Evolutionary conservation across 208 protist species (phyloP), one percentile per base, ranked within the genome.

Genomic region (Crithidia bombi): DNA sequence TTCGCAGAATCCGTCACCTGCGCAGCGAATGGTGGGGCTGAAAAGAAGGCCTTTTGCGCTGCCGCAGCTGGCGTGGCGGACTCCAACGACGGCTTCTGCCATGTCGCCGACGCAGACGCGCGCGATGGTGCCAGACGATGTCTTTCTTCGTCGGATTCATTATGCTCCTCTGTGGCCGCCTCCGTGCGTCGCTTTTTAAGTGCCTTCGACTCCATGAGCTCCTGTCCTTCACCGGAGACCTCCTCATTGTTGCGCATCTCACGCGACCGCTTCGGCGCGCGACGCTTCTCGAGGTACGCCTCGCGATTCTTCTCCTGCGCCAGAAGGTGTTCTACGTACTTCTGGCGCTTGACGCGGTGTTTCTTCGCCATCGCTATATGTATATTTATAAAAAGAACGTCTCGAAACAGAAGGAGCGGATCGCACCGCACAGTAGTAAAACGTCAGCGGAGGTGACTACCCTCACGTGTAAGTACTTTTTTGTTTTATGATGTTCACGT

Each of bases 301-400:
- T 93, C 87, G 3, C 90, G 82, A 26, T 93, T 79, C 79, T 86
- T 89, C 76, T 93, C 90, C 7, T 90, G 35, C 12, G 67, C 49
- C 19, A 81, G 78, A 35, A 96, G 82, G 67, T 93, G 80, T 9
- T 89, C 74, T 15, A 96, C 87, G 43, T 96, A 93, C 46, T 91
- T 91, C 51, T 90, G 79, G 3, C 90, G 81, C 78, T 96, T 96
- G 4, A 92, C 87, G 51, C 90, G 90, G 63, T 96, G 90, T 50
- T 96, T 96, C 76, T 96, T 96, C 11, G 90, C 73, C 90, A 96
- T 96, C 1, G 38, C 26, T 63, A 43, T n/a, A n/a, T n/a, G n/a
- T n/a, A n/a, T n/a, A n/a, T n/a, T n/a, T n/a, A n/a, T n/a, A 46
- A 10, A 19, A 33, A 30, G 28, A 56, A 30, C 19, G 28, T n/a